A percentile compares a stretch with the other conserved stretches of the same genome.
phyloP scores from a whole-genome alignment of 495 filamentous ascomycete species.

The Hyaloscypha finlandica region DNA sequence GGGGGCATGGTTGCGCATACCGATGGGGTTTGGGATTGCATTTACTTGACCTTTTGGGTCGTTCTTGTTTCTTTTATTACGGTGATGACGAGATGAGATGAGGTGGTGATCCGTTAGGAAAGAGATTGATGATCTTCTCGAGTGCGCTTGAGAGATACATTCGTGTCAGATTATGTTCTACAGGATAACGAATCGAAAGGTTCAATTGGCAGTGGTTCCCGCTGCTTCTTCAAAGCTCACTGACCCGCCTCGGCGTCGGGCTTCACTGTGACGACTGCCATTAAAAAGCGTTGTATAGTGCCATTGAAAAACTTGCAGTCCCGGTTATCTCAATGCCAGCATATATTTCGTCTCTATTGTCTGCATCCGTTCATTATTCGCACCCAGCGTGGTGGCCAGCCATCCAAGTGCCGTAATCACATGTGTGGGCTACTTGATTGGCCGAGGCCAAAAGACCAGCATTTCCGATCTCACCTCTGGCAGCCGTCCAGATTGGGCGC shows the following conservation, averaged over 20 bases:
- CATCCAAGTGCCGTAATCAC: too few species aligned
- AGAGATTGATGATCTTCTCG: slow-evolving; percentile 24
- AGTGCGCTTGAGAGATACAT: slow-evolving; percentile 29
- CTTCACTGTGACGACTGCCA: too few species aligned
- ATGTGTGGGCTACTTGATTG: too few species aligned
- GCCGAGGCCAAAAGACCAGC: too few species aligned
- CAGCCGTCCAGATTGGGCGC: too few species aligned
- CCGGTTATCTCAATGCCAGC: too few species aligned
- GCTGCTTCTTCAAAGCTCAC: neutral
- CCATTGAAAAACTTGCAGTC: too few species aligned
- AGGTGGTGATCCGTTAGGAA: slow-evolving; percentile 18
- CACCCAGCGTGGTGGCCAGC: too few species aligned
- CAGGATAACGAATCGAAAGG: slow-evolving; percentile 21
- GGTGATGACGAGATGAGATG: slow-evolving; percentile 20
- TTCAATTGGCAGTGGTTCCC: slow-evolving; percentile 7
- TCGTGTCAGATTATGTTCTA: slow-evolving; percentile 28
- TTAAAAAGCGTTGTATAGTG: too few species aligned
- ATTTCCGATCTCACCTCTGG: too few species aligned
- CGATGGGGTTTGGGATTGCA: slow-evolving; percentile 17
- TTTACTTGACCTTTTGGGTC: slow-evolving; percentile 4
- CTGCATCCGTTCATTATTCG: too few species aligned
- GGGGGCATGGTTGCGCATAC: slow-evolving; percentile 13
- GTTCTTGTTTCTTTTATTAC: slow-evolving; percentile 13
- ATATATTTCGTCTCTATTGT: too few species aligned
- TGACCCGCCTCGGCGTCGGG: neutral